Conservation (phyloP, 2,329 filamentous ascomycete species). For the Microsporum canis region DNA sequence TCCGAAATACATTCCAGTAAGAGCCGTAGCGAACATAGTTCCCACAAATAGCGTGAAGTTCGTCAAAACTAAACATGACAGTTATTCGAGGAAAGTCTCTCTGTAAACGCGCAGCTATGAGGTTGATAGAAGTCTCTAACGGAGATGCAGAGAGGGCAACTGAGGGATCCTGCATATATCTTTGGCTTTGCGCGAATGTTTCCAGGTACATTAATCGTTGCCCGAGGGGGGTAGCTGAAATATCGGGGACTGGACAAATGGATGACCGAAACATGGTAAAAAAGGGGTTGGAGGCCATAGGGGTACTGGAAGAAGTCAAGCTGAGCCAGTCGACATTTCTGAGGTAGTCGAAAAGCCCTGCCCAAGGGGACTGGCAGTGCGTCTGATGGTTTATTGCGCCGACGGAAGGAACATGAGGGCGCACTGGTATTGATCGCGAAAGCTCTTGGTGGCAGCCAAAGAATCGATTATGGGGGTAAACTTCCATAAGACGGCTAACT, state of each 20-base stretch:
- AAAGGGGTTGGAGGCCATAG: conserved; percentile 12
- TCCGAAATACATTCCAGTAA: conserved; percentile 14
- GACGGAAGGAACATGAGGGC: neutral
- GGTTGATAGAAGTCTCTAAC: conserved; percentile 10
- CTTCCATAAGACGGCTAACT: conserved; percentile 8
- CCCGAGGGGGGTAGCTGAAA: conserved; percentile 13
- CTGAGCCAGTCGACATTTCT: conserved; percentile 15
- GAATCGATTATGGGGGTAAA: conserved; percentile 7
- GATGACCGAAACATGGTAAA: conserved; percentile 15
- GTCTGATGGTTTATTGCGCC: conserved; percentile 4
- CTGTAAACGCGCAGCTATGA: conserved; percentile 13
- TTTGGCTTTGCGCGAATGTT: conserved; percentile 12
- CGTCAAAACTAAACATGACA: conserved; percentile 12
- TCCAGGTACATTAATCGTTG: conserved; percentile 16
- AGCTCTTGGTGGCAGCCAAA: conserved; percentile 9
- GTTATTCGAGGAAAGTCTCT: conserved; percentile 11
- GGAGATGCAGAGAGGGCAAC: conserved; percentile 1
- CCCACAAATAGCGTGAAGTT: conserved; percentile 12
- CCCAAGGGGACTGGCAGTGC: conserved; percentile 13
- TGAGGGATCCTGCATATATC: conserved; percentile 12
- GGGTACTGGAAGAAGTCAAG: conserved; percentile 10
- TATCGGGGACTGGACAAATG: conserved; percentile 13
- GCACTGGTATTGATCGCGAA: conserved; percentile 9
- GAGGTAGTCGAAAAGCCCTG: conserved; percentile 14
- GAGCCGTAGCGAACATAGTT: conserved; percentile 15